Percentiles rank a stretch among this genome's conserved stretches.
Conservation (phyloP, 2,329 filamentous ascomycete species). For the Colletotrichum viniferum region DNA sequence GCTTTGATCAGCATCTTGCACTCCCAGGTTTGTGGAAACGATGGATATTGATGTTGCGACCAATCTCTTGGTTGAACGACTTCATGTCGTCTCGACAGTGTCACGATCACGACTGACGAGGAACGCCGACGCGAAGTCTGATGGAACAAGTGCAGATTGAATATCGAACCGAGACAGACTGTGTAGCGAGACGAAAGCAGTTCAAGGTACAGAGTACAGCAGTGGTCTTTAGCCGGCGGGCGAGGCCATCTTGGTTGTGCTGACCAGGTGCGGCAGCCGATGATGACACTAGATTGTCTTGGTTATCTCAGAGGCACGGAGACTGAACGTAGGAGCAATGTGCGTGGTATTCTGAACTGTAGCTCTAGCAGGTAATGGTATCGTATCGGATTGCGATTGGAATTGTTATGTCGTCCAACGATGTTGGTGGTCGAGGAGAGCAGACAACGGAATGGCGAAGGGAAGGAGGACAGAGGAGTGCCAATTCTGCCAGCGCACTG, state of each 20-base stretch:
- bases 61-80: not conserved
- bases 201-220: not conserved
- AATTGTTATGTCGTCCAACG: not conserved
- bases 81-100: not conserved
- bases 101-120: not conserved
- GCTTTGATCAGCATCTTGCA: not conserved
- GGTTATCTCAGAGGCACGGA: not conserved
- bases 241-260: not conserved
- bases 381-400: not conserved
- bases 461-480: not conserved
- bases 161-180: too few species aligned
- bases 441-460: not conserved
- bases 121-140: not conserved
- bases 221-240: not conserved
- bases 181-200: not conserved
- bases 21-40: not conserved
- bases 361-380: not conserved
- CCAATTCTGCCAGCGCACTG: not conserved
- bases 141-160: not conserved
- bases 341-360: not conserved
- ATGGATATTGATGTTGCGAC: not conserved
- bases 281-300: not conserved
- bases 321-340: accelerated
- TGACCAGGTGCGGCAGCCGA: not conserved
- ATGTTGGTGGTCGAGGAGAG: not conserved